Evolutionary conservation across 208 protist genomes (phyloP), one percentile per base, ranked within the genome.

Genomic region (Trypanosoma avium): DNA sequence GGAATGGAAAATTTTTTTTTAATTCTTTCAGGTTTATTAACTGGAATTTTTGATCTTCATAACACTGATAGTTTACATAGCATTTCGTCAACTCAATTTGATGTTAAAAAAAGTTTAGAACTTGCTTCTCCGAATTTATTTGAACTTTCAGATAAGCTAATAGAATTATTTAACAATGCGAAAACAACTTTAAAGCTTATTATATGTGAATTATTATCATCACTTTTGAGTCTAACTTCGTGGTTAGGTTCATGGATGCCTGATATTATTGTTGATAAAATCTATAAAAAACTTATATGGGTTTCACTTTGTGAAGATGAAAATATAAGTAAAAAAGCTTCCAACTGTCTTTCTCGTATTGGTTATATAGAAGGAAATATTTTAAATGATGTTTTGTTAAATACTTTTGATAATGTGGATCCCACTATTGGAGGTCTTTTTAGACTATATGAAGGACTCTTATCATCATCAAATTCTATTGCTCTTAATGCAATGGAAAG

Each of bases 201-300:
- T 53, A 56, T 46, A 30, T 81, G 71, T 43, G 83, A 90, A 60
- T 75, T 86, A 46, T 47, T 86, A 10, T 73, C 79, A 43, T 67
- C 69, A 10, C 24, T 90, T 24, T 45, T 90, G 38, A 71, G 62
- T 33, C 67, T 90, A 1, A 68, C 73, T 21, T 33, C 55, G 7
- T 66, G 40, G 17, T 49, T 90, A n/a, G 43, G 40, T 38, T 67
- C 63, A n/a, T 84, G 76, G 69, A 46, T 86, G 27, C 50, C 67
- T 3, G 69, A 53, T 17, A 63, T 71, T 10, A 58, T 54, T 19
- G 38, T 56, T 42, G 22, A 48, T 3, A 54, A 60, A 13, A 53
- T 67, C 2, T 63, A 72, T 9, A 73, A 72, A 36, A 52, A 49
- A 19, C 49, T 90, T n/a, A 55, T 80, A 13, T 56, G 40, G 46